Evolutionary conservation across 108 stramenopile genomes (phyloP).

Genomic region (Pseudonitzschia delicatissima): DNA sequence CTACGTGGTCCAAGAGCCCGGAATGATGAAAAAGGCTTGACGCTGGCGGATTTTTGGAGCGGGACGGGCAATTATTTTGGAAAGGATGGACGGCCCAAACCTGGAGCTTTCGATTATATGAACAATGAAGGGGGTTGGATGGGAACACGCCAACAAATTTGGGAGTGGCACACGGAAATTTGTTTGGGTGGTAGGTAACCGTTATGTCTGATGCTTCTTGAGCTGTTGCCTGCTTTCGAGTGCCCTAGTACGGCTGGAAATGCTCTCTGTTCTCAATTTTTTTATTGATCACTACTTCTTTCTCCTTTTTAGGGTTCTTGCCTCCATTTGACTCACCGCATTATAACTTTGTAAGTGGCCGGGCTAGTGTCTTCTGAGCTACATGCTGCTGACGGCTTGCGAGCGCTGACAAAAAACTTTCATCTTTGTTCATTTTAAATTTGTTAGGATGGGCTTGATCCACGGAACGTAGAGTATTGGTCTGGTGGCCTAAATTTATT

Average conservation of each 20-base stretch:
- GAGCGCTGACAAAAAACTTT: not conserved
- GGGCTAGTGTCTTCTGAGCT: not conserved
- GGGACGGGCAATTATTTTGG: constrained; percentile 43
- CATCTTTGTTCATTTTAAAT: constrained; percentile 36
- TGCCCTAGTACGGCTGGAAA: not conserved
- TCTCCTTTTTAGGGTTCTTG: constrained; percentile 48
- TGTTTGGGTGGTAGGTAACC: constrained; percentile 48
- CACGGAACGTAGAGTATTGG: constrained; percentile 75
- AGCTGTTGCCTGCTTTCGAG: not conserved
- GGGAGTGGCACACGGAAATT: constrained; percentile 70
- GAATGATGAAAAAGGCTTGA: constrained; percentile 12
- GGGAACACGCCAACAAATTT: constrained; percentile 67
- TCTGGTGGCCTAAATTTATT: constrained; percentile 59
- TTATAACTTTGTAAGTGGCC: constrained; percentile 56
- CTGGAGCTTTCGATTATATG: constrained; percentile 51
- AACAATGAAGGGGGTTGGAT: constrained; percentile 86
- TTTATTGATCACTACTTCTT: not conserved
- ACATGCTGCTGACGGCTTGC: not conserved
- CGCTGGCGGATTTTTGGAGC: constrained; percentile 53
- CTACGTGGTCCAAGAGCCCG: constrained; percentile 41
- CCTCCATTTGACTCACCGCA: constrained; percentile 74
- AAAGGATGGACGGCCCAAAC: constrained; percentile 11
- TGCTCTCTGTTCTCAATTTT: not conserved
- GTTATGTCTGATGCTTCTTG: not conserved
- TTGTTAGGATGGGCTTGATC: constrained; percentile 49